Evolutionary conservation across 805 yeast species (phyloP).

Genomic region (Priceomyces haplophilus): DNA sequence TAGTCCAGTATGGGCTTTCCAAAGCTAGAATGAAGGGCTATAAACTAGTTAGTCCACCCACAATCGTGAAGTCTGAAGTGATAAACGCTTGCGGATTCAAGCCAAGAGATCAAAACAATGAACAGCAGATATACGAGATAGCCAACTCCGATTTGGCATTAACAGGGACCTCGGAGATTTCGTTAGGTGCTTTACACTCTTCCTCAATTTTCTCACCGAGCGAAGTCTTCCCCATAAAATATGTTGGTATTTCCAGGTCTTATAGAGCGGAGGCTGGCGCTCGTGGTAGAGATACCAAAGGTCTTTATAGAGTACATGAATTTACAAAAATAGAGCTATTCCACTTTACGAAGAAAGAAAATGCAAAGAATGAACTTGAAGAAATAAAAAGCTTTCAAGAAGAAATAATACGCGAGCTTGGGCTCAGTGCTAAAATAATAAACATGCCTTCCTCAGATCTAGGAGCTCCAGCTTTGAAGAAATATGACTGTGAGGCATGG

Average conservation of each 20-base stretch:
- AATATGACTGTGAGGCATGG: constrained; percentile 94
- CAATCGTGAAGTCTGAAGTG: constrained; percentile 74
- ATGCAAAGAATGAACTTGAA: constrained; percentile 53
- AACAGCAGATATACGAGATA: constrained; percentile 77
- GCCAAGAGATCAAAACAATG: constrained; percentile 86
- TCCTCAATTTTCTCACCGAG: constrained; percentile 42
- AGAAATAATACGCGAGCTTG: constrained; percentile 60
- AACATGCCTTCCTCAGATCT: constrained; percentile 88
- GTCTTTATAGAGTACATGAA: constrained; percentile 92
- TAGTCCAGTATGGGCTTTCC: constrained; percentile 72
- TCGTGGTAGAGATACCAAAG: constrained; percentile 87
- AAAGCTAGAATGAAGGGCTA: constrained; percentile 69
- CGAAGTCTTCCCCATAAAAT: constrained; percentile 49
- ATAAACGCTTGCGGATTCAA: constrained; percentile 90
- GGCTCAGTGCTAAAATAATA: constrained; percentile 75
- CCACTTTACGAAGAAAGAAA: constrained; percentile 56
- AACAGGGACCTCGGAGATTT: constrained; percentile 94
- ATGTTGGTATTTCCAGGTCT: constrained; percentile 81
- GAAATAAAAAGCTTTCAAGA: constrained; percentile 63
- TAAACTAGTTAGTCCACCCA: constrained; percentile 73
- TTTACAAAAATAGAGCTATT: constrained; percentile 93
- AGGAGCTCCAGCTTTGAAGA: constrained; percentile 90
- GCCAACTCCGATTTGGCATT: constrained; percentile 56
- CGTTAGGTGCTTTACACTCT: constrained; percentile 77
- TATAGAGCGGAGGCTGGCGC: constrained; percentile 98